Percentiles rank a stretch among this genome's conserved stretches.
Evolutionary conservation across 169 alveolate species (phyloP).

Genomic region (Perkinsus chesapeaki): DNA sequence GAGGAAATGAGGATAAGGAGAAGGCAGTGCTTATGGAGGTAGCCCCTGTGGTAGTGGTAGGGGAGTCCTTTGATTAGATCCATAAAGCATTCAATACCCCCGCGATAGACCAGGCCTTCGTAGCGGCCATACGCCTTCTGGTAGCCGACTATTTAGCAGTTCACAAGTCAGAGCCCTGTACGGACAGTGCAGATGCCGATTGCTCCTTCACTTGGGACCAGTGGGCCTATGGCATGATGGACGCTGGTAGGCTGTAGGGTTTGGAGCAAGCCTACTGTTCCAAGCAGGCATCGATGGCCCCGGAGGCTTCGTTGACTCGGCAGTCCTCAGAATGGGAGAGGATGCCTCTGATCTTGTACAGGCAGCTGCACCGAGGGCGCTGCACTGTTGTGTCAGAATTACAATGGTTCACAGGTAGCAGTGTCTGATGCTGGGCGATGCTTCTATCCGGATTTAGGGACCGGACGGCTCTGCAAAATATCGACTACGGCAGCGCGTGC

Average conservation of each 20-base stretch:
- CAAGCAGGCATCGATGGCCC: neutral
- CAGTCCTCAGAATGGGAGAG: neutral
- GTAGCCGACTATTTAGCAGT: neutral
- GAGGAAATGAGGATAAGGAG: neutral
- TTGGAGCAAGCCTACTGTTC: neutral
- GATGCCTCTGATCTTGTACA: neutral
- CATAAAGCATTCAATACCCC: neutral
- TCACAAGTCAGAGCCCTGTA: neutral
- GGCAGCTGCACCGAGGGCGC: neutral
- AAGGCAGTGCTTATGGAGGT: neutral
- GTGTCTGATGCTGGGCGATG: neutral
- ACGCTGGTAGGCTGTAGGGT: neutral
- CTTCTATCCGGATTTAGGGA: neutral
- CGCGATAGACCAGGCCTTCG: neutral
- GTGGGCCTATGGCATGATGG: neutral
- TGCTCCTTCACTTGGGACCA: constrained; percentile 2
- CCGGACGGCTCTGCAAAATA: neutral
- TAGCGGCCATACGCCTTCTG: neutral
- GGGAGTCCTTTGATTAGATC: neutral
- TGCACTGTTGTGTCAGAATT: neutral
- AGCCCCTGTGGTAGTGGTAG: neutral
- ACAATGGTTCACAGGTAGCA: neutral
- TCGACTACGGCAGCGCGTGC: neutral
- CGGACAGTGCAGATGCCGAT: neutral
- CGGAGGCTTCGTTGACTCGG: neutral